A percentile compares a stretch with the other conserved stretches of the same genome.
These are phyloP conservation scores for Cordyceps militaris DNA, from an alignment of 2,329 filamentous ascomycete species.

Conservation along the genomic window DNA sequence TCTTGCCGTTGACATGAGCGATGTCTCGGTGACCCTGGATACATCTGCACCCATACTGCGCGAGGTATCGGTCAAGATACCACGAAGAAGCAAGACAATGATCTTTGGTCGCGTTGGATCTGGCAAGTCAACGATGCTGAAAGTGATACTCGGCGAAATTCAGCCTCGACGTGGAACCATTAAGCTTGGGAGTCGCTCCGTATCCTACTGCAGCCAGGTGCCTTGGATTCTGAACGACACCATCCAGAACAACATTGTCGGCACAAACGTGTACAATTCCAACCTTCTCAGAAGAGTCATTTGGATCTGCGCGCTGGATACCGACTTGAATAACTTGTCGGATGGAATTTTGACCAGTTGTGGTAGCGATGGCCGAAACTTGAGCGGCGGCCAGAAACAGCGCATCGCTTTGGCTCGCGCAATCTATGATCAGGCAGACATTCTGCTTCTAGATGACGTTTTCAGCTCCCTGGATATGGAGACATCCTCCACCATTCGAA, in stretches of 20 bases:
- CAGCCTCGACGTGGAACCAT: not conserved
- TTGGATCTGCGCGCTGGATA: conserved; percentile 16
- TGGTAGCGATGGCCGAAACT: conserved; percentile 29
- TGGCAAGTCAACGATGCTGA: conserved; percentile 30
- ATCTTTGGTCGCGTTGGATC: conserved; percentile 29
- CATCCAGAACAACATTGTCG: conserved; percentile 28
- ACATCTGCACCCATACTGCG: not conserved
- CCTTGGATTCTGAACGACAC: conserved; percentile 25
- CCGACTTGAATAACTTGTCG: conserved; percentile 23
- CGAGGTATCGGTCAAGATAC: not conserved
- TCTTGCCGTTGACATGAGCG: not conserved
- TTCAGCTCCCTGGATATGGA: conserved; percentile 25
- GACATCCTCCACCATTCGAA: conserved; percentile 17
- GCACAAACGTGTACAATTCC: conserved; percentile 20
- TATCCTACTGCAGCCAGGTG: conserved; percentile 21
- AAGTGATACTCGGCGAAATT: conserved; percentile 24
- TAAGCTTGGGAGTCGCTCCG: not conserved
- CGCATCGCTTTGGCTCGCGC: conserved; percentile 22
- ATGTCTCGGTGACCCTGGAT: not conserved
- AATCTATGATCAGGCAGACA: conserved; percentile 21
- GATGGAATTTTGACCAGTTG: conserved; percentile 26
- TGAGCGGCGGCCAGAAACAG: conserved; percentile 24
- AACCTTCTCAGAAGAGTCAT: conserved; percentile 25
- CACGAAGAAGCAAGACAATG: conserved; percentile 16
- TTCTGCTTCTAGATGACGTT: conserved; percentile 25